These are phyloP conservation scores for Tilletia setariae DNA, from an alignment of 1,284 basidiomycete genomes.

Conservation along the genomic window DNA sequence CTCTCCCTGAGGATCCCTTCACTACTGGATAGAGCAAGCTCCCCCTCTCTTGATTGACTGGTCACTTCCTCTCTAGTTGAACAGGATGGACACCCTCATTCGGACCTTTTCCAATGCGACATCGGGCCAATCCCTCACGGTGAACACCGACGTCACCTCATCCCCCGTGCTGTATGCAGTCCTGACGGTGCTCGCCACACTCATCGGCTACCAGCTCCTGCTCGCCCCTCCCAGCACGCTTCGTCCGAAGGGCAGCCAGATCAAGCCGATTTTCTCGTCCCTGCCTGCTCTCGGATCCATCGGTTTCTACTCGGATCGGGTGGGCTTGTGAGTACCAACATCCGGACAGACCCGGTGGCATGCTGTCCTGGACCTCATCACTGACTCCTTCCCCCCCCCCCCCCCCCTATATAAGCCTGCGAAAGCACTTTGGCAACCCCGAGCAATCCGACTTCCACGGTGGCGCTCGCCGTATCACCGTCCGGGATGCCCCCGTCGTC, in stretches of 20 bases:
- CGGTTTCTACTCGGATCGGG: constrained; percentile 28
- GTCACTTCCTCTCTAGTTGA: too few relatives aligned
- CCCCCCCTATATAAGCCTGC: too few relatives aligned
- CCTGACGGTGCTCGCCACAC: constrained; percentile 19
- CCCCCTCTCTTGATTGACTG: too few relatives aligned
- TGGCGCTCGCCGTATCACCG: constrained; percentile 26
- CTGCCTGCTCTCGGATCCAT: constrained; percentile 28
- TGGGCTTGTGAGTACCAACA: constrained; percentile 24
- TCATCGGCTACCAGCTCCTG: constrained; percentile 25
- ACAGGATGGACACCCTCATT: constrained; percentile 4
- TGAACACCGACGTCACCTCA: constrained; percentile 18
- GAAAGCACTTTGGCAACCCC: constrained; percentile 30
- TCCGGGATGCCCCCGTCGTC: constrained; percentile 25
- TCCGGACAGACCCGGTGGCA: too few relatives aligned
- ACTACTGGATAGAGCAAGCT: too few relatives aligned
- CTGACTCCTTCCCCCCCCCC: too few relatives aligned
- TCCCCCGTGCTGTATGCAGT: constrained; percentile 30
- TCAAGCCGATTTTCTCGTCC: constrained; percentile 25
- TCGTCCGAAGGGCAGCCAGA: constrained; percentile 17
- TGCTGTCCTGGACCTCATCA: too few relatives aligned
- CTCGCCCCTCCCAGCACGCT: constrained; percentile 23
- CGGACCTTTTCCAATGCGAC: constrained; percentile 1
- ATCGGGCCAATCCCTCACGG: background rate
- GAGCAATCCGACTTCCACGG: constrained; percentile 27
- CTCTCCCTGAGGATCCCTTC: too few relatives aligned